phyloP scores from a whole-genome alignment of 495 filamentous ascomycete genomes.

The Penicillium roqueforti region DNA sequence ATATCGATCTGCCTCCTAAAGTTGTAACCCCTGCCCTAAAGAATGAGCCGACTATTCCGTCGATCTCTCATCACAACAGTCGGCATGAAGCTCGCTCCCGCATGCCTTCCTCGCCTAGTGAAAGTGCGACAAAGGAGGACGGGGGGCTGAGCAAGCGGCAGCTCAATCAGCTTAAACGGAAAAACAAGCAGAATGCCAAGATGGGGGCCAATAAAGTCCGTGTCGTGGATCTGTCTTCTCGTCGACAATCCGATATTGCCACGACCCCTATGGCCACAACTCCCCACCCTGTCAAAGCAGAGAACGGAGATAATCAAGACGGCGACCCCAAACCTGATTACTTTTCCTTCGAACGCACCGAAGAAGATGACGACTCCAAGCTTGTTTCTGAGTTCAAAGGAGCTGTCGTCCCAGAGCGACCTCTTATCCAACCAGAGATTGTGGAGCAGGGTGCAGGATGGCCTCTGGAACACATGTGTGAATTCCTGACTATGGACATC shows the following conservation, averaged over 20 bases:
- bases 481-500: slow-evolving; percentile 85
- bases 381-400: slow-evolving; percentile 97
- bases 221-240: slow-evolving; percentile 78
- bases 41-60: slow-evolving; percentile 35
- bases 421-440: slow-evolving; percentile 59
- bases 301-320: slow-evolving; percentile 52
- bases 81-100: slow-evolving; percentile 36
- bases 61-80: slow-evolving; percentile 44
- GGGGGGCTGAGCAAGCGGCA: slow-evolving; percentile 80
- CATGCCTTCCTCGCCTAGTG: slow-evolving; percentile 48
- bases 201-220: slow-evolving; percentile 82
- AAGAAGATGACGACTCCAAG: slow-evolving; percentile 81
- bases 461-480: slow-evolving; percentile 91
- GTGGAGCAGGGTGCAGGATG: slow-evolving; percentile 70
- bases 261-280: slow-evolving; percentile 59
- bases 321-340: slow-evolving; percentile 61
- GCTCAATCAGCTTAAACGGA: slow-evolving; percentile 88
- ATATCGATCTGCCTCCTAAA: slow-evolving; percentile 53
- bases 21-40: slow-evolving; percentile 42
- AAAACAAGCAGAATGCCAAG: slow-evolving; percentile 78
- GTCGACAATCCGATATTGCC: slow-evolving; percentile 62
- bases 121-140: slow-evolving; percentile 56
- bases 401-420: slow-evolving; percentile 54
- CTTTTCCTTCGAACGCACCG: slow-evolving; percentile 74
- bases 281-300: slow-evolving; percentile 63